Evolutionary conservation across 441 rosid species (phyloP).

Genomic region (Jatropha podagrica): DNA sequence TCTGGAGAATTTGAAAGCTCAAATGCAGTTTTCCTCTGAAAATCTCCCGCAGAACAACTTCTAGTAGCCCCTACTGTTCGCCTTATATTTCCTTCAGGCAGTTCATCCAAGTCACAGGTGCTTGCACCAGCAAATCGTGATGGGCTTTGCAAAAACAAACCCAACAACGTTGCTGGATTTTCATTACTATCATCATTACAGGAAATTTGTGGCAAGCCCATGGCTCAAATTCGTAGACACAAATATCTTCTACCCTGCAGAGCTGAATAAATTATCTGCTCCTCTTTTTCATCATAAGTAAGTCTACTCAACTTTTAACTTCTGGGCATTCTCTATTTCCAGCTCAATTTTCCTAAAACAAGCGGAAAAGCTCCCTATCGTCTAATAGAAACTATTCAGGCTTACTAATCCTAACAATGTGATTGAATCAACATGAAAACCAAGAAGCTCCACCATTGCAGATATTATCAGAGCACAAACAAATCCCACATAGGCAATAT

Average conservation of each 20-base stretch:
- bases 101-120: constrained; percentile 57
- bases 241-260: constrained; percentile 2
- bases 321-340: neutral
- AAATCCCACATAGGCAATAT: constrained; percentile 15
- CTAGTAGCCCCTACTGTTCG: constrained; percentile 26
- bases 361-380: neutral
- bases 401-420: constrained; percentile 27
- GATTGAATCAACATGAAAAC: constrained; percentile 5
- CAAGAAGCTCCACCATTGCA: neutral
- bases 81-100: constrained; percentile 37
- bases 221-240: constrained; percentile 33
- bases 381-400: constrained; percentile 11
- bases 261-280: constrained; percentile 25
- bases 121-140: constrained; percentile 41
- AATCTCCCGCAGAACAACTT: constrained; percentile 52
- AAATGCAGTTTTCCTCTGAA: constrained; percentile 50
- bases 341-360: constrained; percentile 17
- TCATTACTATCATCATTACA: constrained; percentile 46
- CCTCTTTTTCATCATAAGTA: constrained; percentile 14
- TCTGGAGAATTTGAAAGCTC: constrained; percentile 45
- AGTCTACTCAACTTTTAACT: constrained; percentile 18
- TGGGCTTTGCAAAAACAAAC: constrained; percentile 51
- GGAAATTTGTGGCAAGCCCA: constrained; percentile 88
- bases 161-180: constrained; percentile 40
- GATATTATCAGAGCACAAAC: constrained; percentile 15